These are phyloP conservation scores for Dysphania ambrosioides DNA, from an alignment of 148 eudicot species.

Conservation along the genomic window DNA sequence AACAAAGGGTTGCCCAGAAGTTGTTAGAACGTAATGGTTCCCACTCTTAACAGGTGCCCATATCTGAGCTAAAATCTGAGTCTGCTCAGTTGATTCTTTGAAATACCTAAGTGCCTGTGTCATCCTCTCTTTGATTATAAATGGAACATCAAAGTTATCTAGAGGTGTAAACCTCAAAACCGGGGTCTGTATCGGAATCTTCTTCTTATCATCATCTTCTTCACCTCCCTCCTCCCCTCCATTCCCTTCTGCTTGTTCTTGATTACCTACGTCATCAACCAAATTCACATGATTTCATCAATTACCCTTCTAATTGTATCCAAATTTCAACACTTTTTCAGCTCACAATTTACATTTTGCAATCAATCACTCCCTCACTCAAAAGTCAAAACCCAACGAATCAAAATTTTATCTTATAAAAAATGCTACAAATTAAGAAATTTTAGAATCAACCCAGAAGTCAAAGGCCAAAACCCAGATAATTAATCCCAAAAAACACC, in stretches of 20 bases:
- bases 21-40: constrained; percentile 67
- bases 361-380: not conserved
- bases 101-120: constrained; percentile 71
- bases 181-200: constrained; percentile 44
- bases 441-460: constrained; percentile 4
- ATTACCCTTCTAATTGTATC: not conserved
- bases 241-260: constrained; percentile 34
- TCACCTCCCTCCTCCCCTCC: not conserved
- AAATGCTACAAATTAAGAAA: too few species aligned
- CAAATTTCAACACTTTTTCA: not conserved
- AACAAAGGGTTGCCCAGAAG: constrained; percentile 95
- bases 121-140: constrained; percentile 75
- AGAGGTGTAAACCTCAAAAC: constrained; percentile 34
- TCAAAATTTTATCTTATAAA: too few species aligned
- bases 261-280: constrained; percentile 39
- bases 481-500: too few species aligned
- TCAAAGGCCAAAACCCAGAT: constrained; percentile 25
- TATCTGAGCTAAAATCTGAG: constrained; percentile 81
- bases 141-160: constrained; percentile 46
- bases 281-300: not conserved
- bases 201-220: constrained; percentile 31
- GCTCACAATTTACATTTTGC: not conserved
- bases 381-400: not conserved
- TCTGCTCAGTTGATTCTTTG: constrained; percentile 72
- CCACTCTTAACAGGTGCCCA: constrained; percentile 89